Evolutionary conservation across 2,329 filamentous ascomycete species (phyloP), one percentile per base, ranked within the genome.

Genomic region (Neopestalotiopsis sp.): DNA sequence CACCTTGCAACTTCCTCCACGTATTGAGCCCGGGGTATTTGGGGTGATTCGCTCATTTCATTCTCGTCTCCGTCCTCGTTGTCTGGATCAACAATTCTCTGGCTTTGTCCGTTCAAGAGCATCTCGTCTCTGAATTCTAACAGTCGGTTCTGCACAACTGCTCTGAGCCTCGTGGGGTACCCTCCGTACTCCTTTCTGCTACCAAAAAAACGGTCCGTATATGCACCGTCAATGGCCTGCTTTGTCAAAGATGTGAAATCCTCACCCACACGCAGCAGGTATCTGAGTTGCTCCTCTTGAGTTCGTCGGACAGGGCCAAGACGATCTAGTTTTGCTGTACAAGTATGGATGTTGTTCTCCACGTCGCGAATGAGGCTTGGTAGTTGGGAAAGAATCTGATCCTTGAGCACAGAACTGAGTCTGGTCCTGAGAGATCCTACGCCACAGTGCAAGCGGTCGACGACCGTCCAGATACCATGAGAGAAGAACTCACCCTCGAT

Each of bases 351-450:
- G 45, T 72, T 75, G 2, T 60, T 32, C 32, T 79, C 72, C 4
- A 80, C 76, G 64, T 80, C 79, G 0, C 67, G 34, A 6, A 80
- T 70, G 45, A 81, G 67, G 14, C 74, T 71, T 1, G 77, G 78
- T 2, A 81, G 75, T 45, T 79, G 74, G 7, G 70, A 34, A 1
- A 77, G 69, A 28, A 80, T 80, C 30, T 80, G 78, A 0, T 73
- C 69, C n/a, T 75, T 74, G 0, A 74, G 65, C 0, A 69, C 67
- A 34, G 72, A 71, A 59, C 72, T 74, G 6, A 80, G 73, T 32
- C 78, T 74, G 14, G 52, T 57, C 59, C 69, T 70, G 58, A 78
- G 57, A 56, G 72, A 32, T 67, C 63, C 38, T 24, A 76, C 64
- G 52, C 74, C 70, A 68, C 73, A 28, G 69, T 77, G 63, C 62